These are phyloP conservation scores for Amanita rubescens DNA, from an alignment of 768 basidiomycete genomes.

Conservation along the genomic window DNA sequence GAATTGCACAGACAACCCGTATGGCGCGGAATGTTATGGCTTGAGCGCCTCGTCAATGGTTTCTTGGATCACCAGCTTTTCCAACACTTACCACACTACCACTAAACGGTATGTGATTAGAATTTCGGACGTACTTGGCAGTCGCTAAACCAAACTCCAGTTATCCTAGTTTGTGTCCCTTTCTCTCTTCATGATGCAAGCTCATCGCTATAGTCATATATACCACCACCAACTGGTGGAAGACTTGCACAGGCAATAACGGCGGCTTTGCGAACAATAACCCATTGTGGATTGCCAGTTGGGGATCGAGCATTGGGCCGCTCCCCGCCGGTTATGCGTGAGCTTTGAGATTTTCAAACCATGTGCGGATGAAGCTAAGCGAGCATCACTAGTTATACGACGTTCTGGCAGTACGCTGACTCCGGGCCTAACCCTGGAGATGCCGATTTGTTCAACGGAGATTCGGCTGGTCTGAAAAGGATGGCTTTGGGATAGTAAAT, in stretches of 20 bases:
- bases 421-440: constrained; percentile 52
- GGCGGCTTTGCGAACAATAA: constrained; percentile 39
- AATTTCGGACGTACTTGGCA: neutral
- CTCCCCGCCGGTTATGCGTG: constrained; percentile 54
- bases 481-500: neutral
- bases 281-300: constrained; percentile 58
- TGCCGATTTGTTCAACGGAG: constrained; percentile 50
- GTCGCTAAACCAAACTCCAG: constrained; percentile 15
- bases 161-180: constrained; percentile 29
- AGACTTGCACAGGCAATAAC: constrained; percentile 54
- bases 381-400: constrained; percentile 27
- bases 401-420: constrained; percentile 59
- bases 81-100: constrained; percentile 43
- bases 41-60: constrained; percentile 48
- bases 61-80: constrained; percentile 57
- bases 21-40: constrained; percentile 47
- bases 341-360: constrained; percentile 10
- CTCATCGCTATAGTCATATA: constrained; percentile 39
- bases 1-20: constrained; percentile 37
- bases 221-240: constrained; percentile 65
- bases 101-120: constrained; percentile 35
- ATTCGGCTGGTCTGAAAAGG: constrained; percentile 11
- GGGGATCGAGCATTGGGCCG: constrained; percentile 38
- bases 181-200: neutral
- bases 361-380: neutral